phyloP scores from a whole-genome alignment of 2,329 filamentous ascomycete genomes.

The Metarhizium guizhouense region DNA sequence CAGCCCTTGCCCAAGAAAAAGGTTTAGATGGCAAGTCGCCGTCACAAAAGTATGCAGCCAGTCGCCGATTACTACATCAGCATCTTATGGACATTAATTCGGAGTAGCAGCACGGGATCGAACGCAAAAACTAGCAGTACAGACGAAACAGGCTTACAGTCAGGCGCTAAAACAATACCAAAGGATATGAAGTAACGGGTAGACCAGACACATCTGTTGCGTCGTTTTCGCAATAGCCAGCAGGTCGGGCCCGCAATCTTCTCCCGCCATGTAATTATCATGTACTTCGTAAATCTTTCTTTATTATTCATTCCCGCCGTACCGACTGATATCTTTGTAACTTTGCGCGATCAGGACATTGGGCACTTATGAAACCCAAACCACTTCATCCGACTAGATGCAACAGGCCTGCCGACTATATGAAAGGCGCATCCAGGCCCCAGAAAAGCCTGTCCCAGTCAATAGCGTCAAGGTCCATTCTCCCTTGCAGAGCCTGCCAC shows the following conservation, averaged over 20 bases:
- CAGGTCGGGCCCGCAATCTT: background rate
- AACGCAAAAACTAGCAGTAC: background rate
- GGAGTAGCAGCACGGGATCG: background rate
- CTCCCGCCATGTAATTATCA: background rate
- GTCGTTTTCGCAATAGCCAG: background rate
- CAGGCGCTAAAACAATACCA: background rate
- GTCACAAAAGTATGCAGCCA: slow-evolving; percentile 7
- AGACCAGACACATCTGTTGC: background rate
- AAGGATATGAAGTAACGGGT: background rate
- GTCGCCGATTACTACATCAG: background rate
- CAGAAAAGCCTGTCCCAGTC: slow-evolving; percentile 27
- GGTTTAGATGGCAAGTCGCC: slow-evolving; percentile 6
- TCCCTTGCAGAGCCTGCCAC: slow-evolving; percentile 17
- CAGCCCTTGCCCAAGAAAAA: slow-evolving; percentile 19
- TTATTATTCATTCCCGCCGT: background rate
- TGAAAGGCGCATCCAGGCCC: slow-evolving; percentile 24
- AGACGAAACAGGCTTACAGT: background rate
- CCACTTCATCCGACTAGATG: background rate
- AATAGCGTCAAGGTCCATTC: slow-evolving; percentile 24
- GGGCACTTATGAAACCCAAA: background rate
- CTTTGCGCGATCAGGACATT: background rate
- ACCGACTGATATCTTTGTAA: too few species aligned
- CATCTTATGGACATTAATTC: background rate
- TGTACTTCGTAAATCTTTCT: background rate
- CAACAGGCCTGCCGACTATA: slow-evolving; percentile 9